phyloP scores from a whole-genome alignment of 768 basidiomycete species.

The Tricholomella constricta region DNA sequence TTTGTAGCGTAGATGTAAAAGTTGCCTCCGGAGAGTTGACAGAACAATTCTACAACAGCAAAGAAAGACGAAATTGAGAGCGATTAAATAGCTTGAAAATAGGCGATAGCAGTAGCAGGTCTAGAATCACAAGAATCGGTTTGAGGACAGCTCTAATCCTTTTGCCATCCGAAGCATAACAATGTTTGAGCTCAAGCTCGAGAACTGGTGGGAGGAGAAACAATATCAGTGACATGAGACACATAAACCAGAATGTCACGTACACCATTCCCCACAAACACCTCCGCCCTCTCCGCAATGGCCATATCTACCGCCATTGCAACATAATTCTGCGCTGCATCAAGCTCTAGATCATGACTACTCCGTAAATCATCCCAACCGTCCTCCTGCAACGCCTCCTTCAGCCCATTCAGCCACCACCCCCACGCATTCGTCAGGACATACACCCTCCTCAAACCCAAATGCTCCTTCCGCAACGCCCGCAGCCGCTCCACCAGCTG shows the following conservation, averaged over 20 bases:
- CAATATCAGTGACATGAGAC: neutral
- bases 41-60: neutral
- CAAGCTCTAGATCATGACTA: constrained; percentile 42
- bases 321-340: constrained; percentile 47
- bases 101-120: constrained; percentile 1
- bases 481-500: constrained; percentile 39
- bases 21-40: too few species aligned
- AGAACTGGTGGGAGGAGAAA: constrained; percentile 35
- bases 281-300: constrained; percentile 56
- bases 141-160: constrained; percentile 40
- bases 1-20: too few species aligned
- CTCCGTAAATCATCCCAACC: constrained; percentile 53
- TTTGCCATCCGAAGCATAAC: constrained; percentile 47
- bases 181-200: constrained; percentile 52
- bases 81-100: constrained; percentile 2
- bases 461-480: constrained; percentile 29
- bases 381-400: constrained; percentile 38
- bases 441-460: constrained; percentile 26
- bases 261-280: constrained; percentile 65
- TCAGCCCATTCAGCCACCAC: constrained; percentile 42
- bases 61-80: neutral
- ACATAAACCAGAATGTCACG: constrained; percentile 23
- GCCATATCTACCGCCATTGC: constrained; percentile 62
- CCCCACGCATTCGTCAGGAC: constrained; percentile 55
- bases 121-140: constrained; percentile 40